Base-by-base conservation (phyloP, 768 basidiomycete species). In the Kondoa malvinella region DNA sequence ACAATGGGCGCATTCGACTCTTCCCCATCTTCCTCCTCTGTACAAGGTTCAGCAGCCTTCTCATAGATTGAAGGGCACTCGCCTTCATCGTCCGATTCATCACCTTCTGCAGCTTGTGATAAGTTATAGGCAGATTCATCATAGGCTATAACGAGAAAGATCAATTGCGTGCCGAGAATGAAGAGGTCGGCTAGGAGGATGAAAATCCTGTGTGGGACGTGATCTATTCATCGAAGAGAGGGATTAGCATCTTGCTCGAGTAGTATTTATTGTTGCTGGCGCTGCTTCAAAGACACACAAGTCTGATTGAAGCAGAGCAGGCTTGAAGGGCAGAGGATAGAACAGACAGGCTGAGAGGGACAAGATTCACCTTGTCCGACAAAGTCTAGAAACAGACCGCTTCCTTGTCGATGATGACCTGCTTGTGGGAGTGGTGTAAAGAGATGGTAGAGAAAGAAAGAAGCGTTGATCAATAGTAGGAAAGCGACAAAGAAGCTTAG, bases 401-500 rank as follows among this genome's bases (percentile, higher is more conserved):
- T 8, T 8, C 40, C 40, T 50, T 50, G 12, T 50, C 40, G 40
- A 50, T 50, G 40, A 50, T 50, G 40, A 8, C 40, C 40, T 8
- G 61, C 16, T 17, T 17, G 61, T 3, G 61, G 15, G 12, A 32
- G 30, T 8, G 61, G 61, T 3, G 30, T 33, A 16, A 63, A 31
- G 16, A 32, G 26, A 32, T 63, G 61, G 12, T 17, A 27, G 3
- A 63, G 15, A n/a, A 32, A 12, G 27, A 63, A 63, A 8, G n/a
- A 16, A 8, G n/a, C 12, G 32, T 63, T 63, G 61, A 33, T 34
- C 27, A 32, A 8, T 17, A 27, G 15, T 16, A 63, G 16, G 30
- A 63, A 63, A 15, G 61, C 61, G 61, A 27, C 16, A 29, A 63
- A 63, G 61, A 63, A 63, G 61, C n/a, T 26, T 29, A 63, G 61